phyloP scores from a whole-genome alignment of 176 grass and related monocot genomes.

The Hsuehochloa calcarea region DNA sequence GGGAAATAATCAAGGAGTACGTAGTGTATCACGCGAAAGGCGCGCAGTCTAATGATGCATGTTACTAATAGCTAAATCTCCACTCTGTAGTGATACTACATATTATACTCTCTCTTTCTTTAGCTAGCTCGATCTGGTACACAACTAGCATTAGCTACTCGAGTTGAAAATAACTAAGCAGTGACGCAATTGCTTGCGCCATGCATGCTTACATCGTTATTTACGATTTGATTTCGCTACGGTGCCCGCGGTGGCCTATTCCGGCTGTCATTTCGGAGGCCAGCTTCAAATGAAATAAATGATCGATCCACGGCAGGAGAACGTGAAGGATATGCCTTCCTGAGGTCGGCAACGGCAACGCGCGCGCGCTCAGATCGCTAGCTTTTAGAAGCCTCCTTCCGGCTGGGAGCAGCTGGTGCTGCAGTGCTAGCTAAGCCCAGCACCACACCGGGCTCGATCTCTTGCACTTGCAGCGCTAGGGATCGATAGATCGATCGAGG shows the following conservation, averaged over 20 bases:
- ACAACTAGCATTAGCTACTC: background rate
- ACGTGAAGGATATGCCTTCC: background rate
- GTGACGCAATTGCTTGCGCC: background rate
- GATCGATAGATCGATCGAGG: background rate
- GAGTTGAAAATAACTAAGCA: background rate
- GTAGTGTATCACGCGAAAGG: too few relatives aligned
- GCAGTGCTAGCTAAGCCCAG: background rate
- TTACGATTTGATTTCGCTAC: background rate
- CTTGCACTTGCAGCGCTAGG: too few relatives aligned
- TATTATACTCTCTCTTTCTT: background rate
- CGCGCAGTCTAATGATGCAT: too few relatives aligned
- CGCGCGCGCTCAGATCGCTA: background rate
- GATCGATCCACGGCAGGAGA: background rate
- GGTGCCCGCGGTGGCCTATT: background rate
- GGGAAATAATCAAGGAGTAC: too few relatives aligned
- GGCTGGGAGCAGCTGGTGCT: background rate
- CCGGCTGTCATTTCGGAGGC: background rate
- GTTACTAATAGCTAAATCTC: too few relatives aligned
- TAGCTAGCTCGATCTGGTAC: background rate
- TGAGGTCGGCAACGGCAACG: background rate
- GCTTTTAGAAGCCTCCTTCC: background rate
- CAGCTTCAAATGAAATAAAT: background rate
- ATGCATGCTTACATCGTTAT: background rate
- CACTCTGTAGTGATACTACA: background rate
- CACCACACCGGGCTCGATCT: too few relatives aligned